Evolutionary conservation across 371 early-diverging fungal genomes (phyloP).

Genomic region (Rhizopus microsporus): DNA sequence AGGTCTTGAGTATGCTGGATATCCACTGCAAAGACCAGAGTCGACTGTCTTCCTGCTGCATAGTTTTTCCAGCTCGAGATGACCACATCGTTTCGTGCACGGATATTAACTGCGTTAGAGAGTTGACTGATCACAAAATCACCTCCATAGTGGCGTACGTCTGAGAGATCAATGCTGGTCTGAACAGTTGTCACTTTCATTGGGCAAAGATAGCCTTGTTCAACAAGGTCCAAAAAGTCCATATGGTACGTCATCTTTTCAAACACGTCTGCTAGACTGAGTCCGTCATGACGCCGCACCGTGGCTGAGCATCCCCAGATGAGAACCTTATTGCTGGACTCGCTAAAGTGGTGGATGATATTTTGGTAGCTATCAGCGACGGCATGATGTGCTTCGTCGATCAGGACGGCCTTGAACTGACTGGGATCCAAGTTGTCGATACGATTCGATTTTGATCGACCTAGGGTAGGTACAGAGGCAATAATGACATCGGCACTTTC

Average conservation of each 20-base stretch:
- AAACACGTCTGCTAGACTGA: conserved; percentile 68
- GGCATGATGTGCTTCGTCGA: conserved; percentile 95
- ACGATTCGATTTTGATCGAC: conserved; percentile 49
- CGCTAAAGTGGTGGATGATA: conserved; percentile 72
- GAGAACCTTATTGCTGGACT: conserved; percentile 53
- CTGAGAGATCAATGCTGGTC: conserved; percentile 58
- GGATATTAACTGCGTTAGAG: conserved; percentile 64
- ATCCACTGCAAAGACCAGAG: conserved; percentile 89
- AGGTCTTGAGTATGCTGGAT: conserved; percentile 72
- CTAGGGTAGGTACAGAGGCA: conserved; percentile 80
- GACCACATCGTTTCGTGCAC: conserved; percentile 67
- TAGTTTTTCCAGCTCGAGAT: conserved; percentile 65
- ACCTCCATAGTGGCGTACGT: conserved; percentile 47
- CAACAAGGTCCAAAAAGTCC: conserved; percentile 81
- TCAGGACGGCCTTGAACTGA: conserved; percentile 84
- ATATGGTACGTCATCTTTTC: conserved; percentile 78
- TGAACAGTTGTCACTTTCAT: conserved; percentile 67
- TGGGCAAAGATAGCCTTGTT: conserved; percentile 49
- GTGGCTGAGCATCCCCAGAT: conserved; percentile 96
- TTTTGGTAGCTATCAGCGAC: conserved; percentile 73
- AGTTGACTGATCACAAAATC: conserved; percentile 70
- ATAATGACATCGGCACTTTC: conserved; percentile 70
- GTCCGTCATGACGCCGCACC: conserved; percentile 81
- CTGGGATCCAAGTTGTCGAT: conserved; percentile 69
- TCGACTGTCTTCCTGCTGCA: conserved; percentile 55